Base-by-base conservation (phyloP, 441 rosid genomes). In the Populus hybrid region DNA sequence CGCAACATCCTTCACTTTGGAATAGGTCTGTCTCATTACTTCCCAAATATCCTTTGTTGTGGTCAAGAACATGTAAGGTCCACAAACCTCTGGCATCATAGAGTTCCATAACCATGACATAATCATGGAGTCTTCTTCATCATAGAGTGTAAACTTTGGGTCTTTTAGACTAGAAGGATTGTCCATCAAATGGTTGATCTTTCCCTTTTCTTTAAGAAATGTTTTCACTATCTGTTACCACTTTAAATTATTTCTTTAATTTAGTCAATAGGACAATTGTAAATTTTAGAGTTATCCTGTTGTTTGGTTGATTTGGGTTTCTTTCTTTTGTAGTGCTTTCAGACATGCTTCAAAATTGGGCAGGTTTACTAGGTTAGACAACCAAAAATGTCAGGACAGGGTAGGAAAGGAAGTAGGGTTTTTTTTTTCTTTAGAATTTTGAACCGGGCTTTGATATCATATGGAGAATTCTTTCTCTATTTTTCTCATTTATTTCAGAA, bases 51-150 rank as follows among this genome's bases (percentile, higher is more conserved):
- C 73, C 26, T 18, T 67, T 12, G 69, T 34, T 5, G 34, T 68
- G 3, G 7, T 14, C 16, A 73, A 14, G n/a, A 76, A 80, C 50
- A 76, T 73, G 10, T 10, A 72, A 5, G 42, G 42, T 1, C 54
- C 54, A 34, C 26, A 42, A 8, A 65, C 26, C 64, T 78, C 36
- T 5, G 28, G 67, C 24, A 11, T 12, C 6, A 64, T 46, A 0
- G 67, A 72, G 10, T 72, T 67, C 72, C 72, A 72, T 3, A 72
- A 4, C 72, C 75, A 38, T 21, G 69, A 61, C 70, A 70, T 69
- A 8, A 38, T 38, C 34, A 61, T 36, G 2, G 70, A 70, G 16
- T 77, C 75, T 71, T 77, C 67, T 50, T 32, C 73, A 69, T 76
- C 38, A 68, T 69, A 57, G 0, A 5, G 14, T 2, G 30, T 64